Base-by-base conservation (phyloP, 2,329 filamentous ascomycete species). In the Tolypocladium tundrense region DNA sequence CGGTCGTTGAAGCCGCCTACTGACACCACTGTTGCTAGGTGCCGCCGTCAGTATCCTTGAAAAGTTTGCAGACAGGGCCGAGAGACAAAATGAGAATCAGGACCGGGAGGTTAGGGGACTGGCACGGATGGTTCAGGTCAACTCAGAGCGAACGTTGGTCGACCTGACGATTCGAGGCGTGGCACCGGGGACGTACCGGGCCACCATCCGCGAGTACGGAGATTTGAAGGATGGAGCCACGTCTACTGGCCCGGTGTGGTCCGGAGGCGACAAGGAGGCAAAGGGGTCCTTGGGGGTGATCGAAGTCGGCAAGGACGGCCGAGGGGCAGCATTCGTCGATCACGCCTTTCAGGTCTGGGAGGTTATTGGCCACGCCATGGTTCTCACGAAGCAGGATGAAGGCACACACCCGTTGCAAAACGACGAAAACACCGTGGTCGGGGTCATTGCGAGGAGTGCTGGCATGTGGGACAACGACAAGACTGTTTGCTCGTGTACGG, bases 381-480 rank as follows among this genome's bases (percentile, higher is more conserved):
- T 96, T 52, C 85, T 97, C 54, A 88, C 90, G 51, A 86, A 70
- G 60, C 79, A 85, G 72, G 76, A 83, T 59, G 82, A 86, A 64
- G 62, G 60, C 37, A 53, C 57, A 14, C 78, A 77, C 58, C 79
- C 82, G 68, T 75, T 87, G 65, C 79, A 80, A 66, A 92, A 96
- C 64, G 90, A 96, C 69, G 81, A 86, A 57, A 85, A 95, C 70
- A 96, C 91, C 24, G 78, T 97, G 55, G 90, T 96, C 2, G 94
- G 94, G 10, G 92, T 99, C 55, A 90, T 99, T 74, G 94, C 94
- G 54, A 81, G 94, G 69, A 97, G 92, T 72, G 93, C 94, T 19
- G 94, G 94, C n/a, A 88, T 96, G 61, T 99, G 94, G 94, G 93
- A 97, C 72, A 96, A 99, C 67, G 91, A 97, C 71, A 99, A 97